Conservation (phyloP, 2,329 filamentous ascomycete genomes). For the Monosporascus cannonballus region DNA sequence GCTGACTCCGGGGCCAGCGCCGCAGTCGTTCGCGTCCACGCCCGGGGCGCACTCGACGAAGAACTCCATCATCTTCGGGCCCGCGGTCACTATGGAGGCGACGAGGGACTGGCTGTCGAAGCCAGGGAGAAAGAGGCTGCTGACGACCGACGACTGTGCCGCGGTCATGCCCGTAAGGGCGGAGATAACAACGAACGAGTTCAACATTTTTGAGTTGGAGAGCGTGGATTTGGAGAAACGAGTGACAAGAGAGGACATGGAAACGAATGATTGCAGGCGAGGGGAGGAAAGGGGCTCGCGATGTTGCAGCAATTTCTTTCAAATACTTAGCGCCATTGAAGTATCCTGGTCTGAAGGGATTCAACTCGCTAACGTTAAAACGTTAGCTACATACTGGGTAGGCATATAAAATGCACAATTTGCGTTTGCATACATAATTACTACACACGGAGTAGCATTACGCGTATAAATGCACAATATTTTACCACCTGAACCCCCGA, state of each 20-base stretch:
- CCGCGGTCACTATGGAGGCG: not conserved
- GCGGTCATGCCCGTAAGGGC: constrained; percentile 1
- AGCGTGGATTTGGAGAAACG: not conserved
- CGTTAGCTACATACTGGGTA: no score
- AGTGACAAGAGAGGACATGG: not conserved
- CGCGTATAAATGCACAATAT: no score
- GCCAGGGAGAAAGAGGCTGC: constrained; percentile 1
- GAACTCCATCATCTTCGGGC: constrained; percentile 1
- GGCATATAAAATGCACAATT: no score
- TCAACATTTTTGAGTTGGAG: not conserved
- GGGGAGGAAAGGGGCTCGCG: no score
- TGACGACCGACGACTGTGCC: not conserved
- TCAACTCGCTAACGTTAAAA: no score
- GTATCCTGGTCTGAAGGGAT: no score
- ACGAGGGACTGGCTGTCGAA: constrained; percentile 2
- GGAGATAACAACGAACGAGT: not conserved
- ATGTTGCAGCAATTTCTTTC: no score
- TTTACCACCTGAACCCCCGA: no score
- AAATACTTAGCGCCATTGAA: no score
- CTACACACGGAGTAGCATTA: no score
- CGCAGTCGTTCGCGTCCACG: constrained; percentile 2
- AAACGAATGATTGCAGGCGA: not conserved
- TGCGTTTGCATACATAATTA: no score
- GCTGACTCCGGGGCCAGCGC: constrained; percentile 1
- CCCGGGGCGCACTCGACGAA: constrained; percentile 2